phyloP scores from a whole-genome alignment of 2,329 filamentous ascomycete genomes.

The Neofusicoccum sp. region DNA sequence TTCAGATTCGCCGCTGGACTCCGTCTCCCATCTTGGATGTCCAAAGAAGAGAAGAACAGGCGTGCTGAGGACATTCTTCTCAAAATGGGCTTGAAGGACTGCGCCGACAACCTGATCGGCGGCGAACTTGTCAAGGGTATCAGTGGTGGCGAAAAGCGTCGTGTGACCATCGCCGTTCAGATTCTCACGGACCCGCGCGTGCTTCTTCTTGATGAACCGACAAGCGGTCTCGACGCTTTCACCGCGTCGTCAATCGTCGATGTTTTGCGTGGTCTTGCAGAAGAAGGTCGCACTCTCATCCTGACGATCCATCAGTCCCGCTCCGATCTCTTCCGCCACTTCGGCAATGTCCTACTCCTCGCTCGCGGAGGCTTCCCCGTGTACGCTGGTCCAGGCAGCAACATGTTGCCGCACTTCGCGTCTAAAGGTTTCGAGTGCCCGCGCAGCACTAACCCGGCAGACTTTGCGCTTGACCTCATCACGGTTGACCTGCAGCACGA shows the following conservation, averaged over 20 bases:
- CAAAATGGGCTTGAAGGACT: conserved; percentile 78
- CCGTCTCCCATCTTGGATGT: conserved; percentile 71
- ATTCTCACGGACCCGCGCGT: conserved; percentile 75
- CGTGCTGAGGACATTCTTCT: conserved; percentile 72
- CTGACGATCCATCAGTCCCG: conserved; percentile 79
- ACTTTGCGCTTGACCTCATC: conserved; percentile 76
- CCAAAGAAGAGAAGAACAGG: conserved; percentile 64
- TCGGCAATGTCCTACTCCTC: conserved; percentile 71
- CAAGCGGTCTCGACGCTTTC: conserved; percentile 76
- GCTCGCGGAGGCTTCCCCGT: conserved; percentile 70
- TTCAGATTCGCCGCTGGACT: conserved; percentile 63
- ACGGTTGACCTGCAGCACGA: conserved; percentile 73
- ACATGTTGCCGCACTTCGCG: conserved; percentile 69
- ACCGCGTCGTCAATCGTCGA: conserved; percentile 77
- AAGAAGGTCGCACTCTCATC: conserved; percentile 73
- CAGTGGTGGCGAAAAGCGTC: conserved; percentile 76
- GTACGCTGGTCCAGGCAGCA: conserved; percentile 64
- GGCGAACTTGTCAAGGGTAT: conserved; percentile 76
- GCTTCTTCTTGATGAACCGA: conserved; percentile 74
- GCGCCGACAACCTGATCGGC: conserved; percentile 73
- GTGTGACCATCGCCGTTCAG: conserved; percentile 77
- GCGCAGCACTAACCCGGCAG: conserved; percentile 71
- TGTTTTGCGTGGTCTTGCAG: conserved; percentile 69
- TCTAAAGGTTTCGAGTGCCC: conserved; percentile 66
- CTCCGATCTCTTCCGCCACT: conserved; percentile 71